Evolutionary conservation across 257 asterid genomes (phyloP).

Genomic region (Solanum pennellii): DNA sequence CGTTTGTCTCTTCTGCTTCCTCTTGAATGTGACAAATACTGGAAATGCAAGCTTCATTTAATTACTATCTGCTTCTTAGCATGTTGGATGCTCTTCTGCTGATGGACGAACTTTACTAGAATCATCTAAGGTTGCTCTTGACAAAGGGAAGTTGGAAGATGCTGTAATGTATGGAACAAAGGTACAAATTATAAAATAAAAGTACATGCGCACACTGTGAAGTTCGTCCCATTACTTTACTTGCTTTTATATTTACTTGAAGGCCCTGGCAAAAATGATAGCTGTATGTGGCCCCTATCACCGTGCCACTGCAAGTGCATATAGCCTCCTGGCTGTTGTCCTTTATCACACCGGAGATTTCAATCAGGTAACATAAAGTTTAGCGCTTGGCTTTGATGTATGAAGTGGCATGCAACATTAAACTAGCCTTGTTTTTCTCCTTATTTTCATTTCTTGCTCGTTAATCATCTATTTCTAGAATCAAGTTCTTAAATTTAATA

Average conservation of each 20-base stretch:
- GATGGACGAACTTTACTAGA: slow-evolving; percentile 92
- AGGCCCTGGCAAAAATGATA: slow-evolving; percentile 96
- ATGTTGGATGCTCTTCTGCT: slow-evolving; percentile 93
- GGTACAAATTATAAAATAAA: slow-evolving; percentile 26
- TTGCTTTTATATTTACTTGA: slow-evolving; percentile 13
- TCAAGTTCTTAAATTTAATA: not conserved
- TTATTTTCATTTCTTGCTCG: not conserved
- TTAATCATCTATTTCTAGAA: not conserved
- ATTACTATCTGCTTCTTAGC: slow-evolving; percentile 32
- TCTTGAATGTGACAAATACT: not conserved
- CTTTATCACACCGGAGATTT: slow-evolving; percentile 98
- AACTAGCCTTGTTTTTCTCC: not conserved
- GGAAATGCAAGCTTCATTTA: not conserved
- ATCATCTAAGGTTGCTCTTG: slow-evolving; percentile 93
- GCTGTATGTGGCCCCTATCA: slow-evolving; percentile 98
- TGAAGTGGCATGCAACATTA: not conserved
- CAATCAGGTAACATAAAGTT: slow-evolving; percentile 53
- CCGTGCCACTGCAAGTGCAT: slow-evolving; percentile 94
- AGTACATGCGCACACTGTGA: not conserved
- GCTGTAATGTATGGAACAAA: slow-evolving; percentile 89
- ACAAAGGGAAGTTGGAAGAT: slow-evolving; percentile 97
- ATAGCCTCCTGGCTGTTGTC: slow-evolving; percentile 98
- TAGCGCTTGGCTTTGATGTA: not conserved
- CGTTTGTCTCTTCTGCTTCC: not conserved
- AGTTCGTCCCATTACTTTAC: not conserved